A percentile compares a stretch with the other conserved stretches of the same genome.
These are phyloP conservation scores for Schwanniomyces sp. DNA, from an alignment of 805 yeast species.

Conservation along the genomic window DNA sequence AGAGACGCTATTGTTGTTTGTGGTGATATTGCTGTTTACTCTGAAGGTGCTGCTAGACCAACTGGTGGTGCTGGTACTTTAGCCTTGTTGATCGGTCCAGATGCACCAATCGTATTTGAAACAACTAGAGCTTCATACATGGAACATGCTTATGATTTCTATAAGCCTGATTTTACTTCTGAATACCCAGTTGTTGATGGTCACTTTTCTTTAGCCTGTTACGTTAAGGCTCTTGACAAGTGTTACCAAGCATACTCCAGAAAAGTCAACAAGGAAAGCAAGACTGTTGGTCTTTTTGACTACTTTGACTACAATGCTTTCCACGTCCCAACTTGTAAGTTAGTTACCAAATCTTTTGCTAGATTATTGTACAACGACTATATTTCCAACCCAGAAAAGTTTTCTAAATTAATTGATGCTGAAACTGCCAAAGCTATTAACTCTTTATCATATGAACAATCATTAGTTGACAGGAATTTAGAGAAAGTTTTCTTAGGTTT, in stretches of 20 bases:
- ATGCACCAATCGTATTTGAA: slow-evolving; percentile 95
- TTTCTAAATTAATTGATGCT: slow-evolving; percentile 39
- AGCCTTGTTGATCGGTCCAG: slow-evolving; percentile 93
- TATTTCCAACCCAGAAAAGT: slow-evolving; percentile 63
- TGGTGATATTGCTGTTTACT: slow-evolving; percentile 97
- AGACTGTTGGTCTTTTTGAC: slow-evolving; percentile 59
- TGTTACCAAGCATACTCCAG: slow-evolving; percentile 81
- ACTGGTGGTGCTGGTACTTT: slow-evolving; percentile 99
- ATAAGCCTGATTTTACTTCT: slow-evolving; percentile 94
- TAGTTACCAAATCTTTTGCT: slow-evolving; percentile 89
- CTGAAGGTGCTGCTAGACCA: slow-evolving; percentile 97
- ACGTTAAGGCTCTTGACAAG: slow-evolving; percentile 87
- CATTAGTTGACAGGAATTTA: slow-evolving; percentile 73
- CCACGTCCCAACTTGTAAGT: slow-evolving; percentile 98
- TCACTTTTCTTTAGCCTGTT: slow-evolving; percentile 90
- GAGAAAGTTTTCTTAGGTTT: slow-evolving; percentile 84
- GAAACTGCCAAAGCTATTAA: slow-evolving; percentile 57
- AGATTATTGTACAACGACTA: slow-evolving; percentile 89
- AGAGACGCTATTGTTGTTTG: slow-evolving; percentile 95
- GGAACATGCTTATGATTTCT: slow-evolving; percentile 97
- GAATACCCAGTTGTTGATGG: slow-evolving; percentile 99
- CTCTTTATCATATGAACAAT: slow-evolving; percentile 65
- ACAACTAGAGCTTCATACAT: slow-evolving; percentile 85
- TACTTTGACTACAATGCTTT: slow-evolving; percentile 90
- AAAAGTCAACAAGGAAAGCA: slow-evolving; percentile 57